A percentile compares a stretch with the other conserved stretches of the same genome.
Evolutionary conservation across 441 rosid species (phyloP).

Genomic region (Eugenia klotzschiana): DNA sequence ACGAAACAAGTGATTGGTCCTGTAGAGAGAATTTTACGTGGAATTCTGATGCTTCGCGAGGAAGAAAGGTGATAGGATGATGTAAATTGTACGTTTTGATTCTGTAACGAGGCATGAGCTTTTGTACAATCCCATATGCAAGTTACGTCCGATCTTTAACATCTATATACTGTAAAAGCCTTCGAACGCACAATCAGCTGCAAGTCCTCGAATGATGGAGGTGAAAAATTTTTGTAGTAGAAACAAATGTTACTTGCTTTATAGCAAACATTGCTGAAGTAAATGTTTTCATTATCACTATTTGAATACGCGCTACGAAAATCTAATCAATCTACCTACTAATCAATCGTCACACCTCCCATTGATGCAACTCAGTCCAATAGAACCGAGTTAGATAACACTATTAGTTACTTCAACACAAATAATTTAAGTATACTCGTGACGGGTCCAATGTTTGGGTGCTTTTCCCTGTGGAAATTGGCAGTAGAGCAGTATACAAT

Average conservation of each 20-base stretch:
- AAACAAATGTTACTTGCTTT: not conserved
- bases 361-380: not conserved
- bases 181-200: not conserved
- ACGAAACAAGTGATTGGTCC: not conserved
- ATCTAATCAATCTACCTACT: not conserved
- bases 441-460: too few species aligned
- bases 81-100: not conserved
- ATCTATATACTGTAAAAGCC: not conserved
- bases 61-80: not conserved
- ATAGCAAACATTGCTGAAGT: not conserved
- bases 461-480: too few species aligned
- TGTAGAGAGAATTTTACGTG: not conserved
- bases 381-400: not conserved
- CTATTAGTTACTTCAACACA: too few species aligned
- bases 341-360: not conserved
- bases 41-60: not conserved
- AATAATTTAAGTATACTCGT: too few species aligned
- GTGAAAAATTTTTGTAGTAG: not conserved
- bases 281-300: not conserved
- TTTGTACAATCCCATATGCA: not conserved
- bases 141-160: not conserved
- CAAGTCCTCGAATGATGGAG: not conserved
- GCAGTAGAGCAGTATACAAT: too few species aligned
- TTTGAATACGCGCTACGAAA: not conserved
- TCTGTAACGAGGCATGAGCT: not conserved